Evolutionary conservation across 352 stramenopile genomes (phyloP).

Genomic region (Pythium grandisporangium): DNA sequence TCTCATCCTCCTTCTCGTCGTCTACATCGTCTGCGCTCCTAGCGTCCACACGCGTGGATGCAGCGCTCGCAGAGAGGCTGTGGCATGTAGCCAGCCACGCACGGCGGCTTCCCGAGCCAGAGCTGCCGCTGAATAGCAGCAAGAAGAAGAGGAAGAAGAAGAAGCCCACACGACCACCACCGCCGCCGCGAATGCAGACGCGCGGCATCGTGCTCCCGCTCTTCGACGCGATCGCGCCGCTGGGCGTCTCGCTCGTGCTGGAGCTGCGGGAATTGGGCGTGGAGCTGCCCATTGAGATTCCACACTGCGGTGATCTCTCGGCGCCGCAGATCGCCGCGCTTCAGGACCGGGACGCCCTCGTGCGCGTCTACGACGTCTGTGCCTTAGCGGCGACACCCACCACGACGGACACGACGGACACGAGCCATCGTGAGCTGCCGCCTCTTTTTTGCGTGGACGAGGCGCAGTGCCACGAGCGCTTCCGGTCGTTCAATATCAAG

Average conservation of each 20-base stretch:
- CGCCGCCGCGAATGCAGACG: too few relatives aligned
- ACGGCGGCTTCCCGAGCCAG: too few relatives aligned
- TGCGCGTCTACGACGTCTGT: conserved; percentile 6
- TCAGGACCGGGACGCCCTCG: conserved; percentile 1
- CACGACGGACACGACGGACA: background rate
- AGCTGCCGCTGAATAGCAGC: too few relatives aligned
- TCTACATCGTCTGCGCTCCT: too few relatives aligned
- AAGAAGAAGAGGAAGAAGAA: too few relatives aligned
- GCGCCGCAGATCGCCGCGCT: conserved; percentile 5
- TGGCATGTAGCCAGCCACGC: too few relatives aligned
- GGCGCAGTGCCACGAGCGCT: conserved; percentile 4
- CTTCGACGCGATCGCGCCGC: conserved; percentile 17
- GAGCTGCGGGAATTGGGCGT: conserved; percentile 20
- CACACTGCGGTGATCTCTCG: conserved; percentile 31
- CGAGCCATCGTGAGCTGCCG: too few relatives aligned
- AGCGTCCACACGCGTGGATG: too few relatives aligned
- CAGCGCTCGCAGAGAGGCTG: too few relatives aligned
- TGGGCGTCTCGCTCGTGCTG: conserved; percentile 27
- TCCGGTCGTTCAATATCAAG: conserved; percentile 10
- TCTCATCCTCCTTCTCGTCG: too few relatives aligned
- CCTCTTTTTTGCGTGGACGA: conserved; percentile 6
- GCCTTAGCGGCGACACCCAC: background rate
- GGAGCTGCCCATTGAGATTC: conserved; percentile 17
- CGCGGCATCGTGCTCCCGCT: conserved; percentile 20
- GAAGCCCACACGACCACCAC: too few relatives aligned